Evolutionary conservation across 2,329 filamentous ascomycete species (phyloP).

Genomic region (Lecanicillium sp.): DNA sequence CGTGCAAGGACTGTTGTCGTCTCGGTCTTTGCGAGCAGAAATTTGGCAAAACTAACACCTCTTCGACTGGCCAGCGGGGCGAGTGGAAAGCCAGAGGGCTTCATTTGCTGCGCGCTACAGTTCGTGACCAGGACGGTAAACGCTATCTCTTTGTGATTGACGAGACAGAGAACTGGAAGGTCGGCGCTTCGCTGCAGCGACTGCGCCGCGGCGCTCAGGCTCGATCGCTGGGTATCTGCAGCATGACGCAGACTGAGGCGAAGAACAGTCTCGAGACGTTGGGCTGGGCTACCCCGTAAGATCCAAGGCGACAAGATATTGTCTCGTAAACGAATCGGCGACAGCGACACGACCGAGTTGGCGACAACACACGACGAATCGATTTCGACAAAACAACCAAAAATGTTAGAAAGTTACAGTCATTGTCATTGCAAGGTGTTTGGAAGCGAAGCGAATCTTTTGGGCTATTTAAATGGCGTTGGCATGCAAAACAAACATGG

Average conservation of each 20-base stretch:
- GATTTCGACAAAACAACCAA: background rate
- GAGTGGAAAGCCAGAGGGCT: conserved; percentile 50
- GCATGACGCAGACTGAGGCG: conserved; percentile 49
- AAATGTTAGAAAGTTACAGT: background rate
- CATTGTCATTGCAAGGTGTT: conserved; percentile 7
- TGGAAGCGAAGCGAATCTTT: background rate
- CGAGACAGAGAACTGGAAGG: conserved; percentile 64
- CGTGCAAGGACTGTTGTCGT: conserved; percentile 60
- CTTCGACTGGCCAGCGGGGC: conserved; percentile 40
- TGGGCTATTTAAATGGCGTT: conserved; percentile 11
- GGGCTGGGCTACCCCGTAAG: conserved; percentile 47
- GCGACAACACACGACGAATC: too few species aligned
- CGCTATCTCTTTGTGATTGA: conserved; percentile 59
- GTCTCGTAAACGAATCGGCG: background rate
- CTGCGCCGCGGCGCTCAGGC: conserved; percentile 56
- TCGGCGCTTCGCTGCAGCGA: conserved; percentile 54
- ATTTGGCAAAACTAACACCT: conserved; percentile 38
- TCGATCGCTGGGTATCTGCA: conserved; percentile 52
- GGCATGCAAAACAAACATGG: conserved; percentile 7
- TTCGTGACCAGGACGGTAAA: conserved; percentile 61
- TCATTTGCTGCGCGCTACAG: conserved; percentile 57
- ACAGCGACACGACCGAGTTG: background rate
- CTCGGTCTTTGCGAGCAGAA: conserved; percentile 43
- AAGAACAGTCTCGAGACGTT: conserved; percentile 51
- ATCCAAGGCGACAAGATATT: too few species aligned